Base-by-base conservation (phyloP, 352 stramenopile genomes). In the Phytopythium boreale region DNA sequence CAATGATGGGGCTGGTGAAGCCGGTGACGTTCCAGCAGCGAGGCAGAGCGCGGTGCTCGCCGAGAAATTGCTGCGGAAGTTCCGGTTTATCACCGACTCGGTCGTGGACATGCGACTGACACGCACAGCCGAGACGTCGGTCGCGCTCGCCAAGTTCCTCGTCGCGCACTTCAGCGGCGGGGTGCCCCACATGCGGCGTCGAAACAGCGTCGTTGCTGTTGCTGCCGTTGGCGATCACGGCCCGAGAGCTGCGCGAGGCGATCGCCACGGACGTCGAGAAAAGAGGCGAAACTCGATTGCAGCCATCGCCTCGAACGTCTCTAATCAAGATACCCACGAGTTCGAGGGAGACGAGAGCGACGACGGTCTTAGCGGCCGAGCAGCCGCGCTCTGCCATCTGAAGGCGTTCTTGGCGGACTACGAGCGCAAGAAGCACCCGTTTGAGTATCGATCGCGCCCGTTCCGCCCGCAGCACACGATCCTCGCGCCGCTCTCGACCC, bases 41-140 rank as follows among this genome's bases (percentile, higher is more conserved):
- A 75, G 72, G 34, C 72, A 76, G 20, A 79, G 61, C 22, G 67
- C 72, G 22, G 68, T 63, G 14, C 56, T 87, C 46, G 81, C 76
- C 5, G 66, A 71, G 19, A 82, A 84, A 24, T 57, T 92, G 34
- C 46, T 88, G 19, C 68, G 73, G 46, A 92, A 92, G 64, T 67
- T 87, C 63, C 63, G 75, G 41, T 92, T 92, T 44, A 62, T 92
- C n/a, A 82, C 88, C 63, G 81, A 90, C 29, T 80, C 84, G 0
- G 80, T 90, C 27, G 70, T 88, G 6, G 81, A 92, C 51, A 67
- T 84, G 20, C 76, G 84, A 0, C 73, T 92, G 9, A 70, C 82
- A n/a, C 70, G 80, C 15, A 75, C 79, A 37, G 72, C 74, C 20
- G 76, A 87, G 39, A 84, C 79, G 12, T 83, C 82, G 9, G 72